Conservation (phyloP, 1,284 basidiomycete species). For the Sanghuangporus weigelae region DNA sequence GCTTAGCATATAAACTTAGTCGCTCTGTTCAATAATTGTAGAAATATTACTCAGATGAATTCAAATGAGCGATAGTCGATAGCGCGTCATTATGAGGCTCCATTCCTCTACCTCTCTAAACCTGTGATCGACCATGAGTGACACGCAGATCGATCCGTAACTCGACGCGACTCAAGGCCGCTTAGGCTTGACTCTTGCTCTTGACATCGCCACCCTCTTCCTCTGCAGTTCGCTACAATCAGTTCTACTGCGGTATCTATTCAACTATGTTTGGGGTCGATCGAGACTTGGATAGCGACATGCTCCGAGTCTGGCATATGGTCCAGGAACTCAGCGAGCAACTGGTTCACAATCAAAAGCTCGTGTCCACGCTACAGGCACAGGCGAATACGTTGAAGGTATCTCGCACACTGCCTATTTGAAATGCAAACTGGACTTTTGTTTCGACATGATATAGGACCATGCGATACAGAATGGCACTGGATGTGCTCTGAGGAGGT, state of each 20-base stretch:
- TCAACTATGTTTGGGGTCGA: constrained; percentile 10
- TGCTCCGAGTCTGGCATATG: constrained; percentile 72
- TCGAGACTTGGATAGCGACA: constrained; percentile 61
- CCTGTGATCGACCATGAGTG: neutral
- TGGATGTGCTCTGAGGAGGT: constrained; percentile 81
- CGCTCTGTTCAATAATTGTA: neutral
- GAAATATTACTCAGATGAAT: neutral
- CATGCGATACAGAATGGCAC: constrained; percentile 77
- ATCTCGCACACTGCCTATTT: constrained; percentile 19
- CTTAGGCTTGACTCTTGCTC: neutral
- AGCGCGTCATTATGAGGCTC: too few relatives aligned
- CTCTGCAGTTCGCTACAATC: neutral
- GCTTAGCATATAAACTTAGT: too few relatives aligned
- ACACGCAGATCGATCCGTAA: neutral
- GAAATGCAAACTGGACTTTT: neutral
- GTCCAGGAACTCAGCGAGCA: constrained; percentile 84
- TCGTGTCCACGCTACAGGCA: constrained; percentile 66
- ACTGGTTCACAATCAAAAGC: constrained; percentile 79
- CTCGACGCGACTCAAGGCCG: neutral
- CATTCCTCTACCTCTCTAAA: too few relatives aligned
- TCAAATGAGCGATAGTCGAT: too few relatives aligned
- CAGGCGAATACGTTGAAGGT: constrained; percentile 84
- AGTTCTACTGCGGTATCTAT: neutral
- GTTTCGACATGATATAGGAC: constrained; percentile 38
- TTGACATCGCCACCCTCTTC: neutral